These are phyloP conservation scores for Apiotrichum domesticum DNA, from an alignment of 1,284 basidiomycete genomes.

Conservation along the genomic window DNA sequence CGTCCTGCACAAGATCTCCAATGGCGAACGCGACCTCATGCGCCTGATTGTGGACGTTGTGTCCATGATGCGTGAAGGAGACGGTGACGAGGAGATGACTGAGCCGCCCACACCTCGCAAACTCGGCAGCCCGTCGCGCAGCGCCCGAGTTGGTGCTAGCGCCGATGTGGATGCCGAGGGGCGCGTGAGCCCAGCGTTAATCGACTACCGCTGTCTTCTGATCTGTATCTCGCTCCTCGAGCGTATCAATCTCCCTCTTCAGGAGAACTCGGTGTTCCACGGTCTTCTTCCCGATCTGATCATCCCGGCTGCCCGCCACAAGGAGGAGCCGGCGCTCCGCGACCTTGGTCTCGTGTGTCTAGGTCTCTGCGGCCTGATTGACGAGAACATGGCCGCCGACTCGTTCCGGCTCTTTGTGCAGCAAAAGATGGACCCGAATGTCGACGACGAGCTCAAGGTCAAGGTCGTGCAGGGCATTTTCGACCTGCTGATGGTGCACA, in stretches of 20 bases:
- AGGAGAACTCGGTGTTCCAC: conserved; percentile 89
- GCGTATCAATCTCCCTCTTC: conserved; percentile 82
- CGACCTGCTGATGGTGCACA: conserved; percentile 86
- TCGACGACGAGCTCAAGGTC: conserved; percentile 69
- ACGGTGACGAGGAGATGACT: conserved; percentile 48
- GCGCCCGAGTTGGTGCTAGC: neutral
- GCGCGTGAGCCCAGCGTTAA: conserved; percentile 54
- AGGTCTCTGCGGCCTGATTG: conserved; percentile 86
- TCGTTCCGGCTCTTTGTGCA: conserved; percentile 84
- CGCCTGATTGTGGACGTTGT: conserved; percentile 91
- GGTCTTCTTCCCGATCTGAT: conserved; percentile 86
- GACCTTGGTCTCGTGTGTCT: conserved; percentile 82
- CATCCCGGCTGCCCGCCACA: conserved; percentile 81
- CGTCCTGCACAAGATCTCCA: conserved; percentile 74
- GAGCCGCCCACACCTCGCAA: conserved; percentile 1
- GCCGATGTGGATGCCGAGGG: conserved; percentile 30
- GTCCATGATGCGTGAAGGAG: conserved; percentile 63
- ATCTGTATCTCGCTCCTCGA: conserved; percentile 87
- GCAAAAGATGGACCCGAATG: conserved; percentile 61
- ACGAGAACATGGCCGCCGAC: conserved; percentile 78
- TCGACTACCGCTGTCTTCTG: conserved; percentile 76
- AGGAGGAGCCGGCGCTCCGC: conserved; percentile 67
- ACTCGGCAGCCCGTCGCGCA: neutral
- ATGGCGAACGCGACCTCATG: conserved; percentile 84
- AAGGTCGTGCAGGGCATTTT: conserved; percentile 82